Percentiles rank a stretch among this genome's conserved stretches.
Evolutionary conservation across 495 filamentous ascomycete species (phyloP).

Genomic region (Aspergillus steynii): DNA sequence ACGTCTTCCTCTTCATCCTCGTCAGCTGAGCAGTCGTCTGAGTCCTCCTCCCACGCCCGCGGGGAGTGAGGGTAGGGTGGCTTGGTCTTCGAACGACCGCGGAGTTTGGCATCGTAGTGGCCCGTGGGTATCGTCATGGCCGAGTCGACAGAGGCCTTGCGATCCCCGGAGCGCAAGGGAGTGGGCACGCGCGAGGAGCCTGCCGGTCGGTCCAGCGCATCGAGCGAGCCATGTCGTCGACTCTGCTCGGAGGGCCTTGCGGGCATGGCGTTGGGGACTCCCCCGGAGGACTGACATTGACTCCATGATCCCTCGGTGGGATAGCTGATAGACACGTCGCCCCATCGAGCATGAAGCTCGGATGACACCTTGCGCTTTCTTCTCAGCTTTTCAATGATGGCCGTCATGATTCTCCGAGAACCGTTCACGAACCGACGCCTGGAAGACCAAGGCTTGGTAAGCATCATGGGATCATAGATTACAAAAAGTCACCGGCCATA

Average conservation of each 20-base stretch:
- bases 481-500: not conserved
- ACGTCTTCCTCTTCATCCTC: conserved; percentile 23
- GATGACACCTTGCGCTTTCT: conserved; percentile 43
- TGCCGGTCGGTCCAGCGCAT: conserved; percentile 10
- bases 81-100: not conserved
- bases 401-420: conserved; percentile 33
- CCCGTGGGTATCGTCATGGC: conserved; percentile 35
- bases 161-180: conserved; percentile 6
- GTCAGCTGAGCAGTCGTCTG: conserved; percentile 18
- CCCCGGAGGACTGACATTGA: conserved; percentile 29
- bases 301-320: conserved; percentile 49
- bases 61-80: not conserved
- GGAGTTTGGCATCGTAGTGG: conserved; percentile 33
- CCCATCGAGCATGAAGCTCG: conserved; percentile 44
- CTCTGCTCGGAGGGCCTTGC: conserved; percentile 4
- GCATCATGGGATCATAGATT: conserved; percentile 10
- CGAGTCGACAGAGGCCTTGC: conserved; percentile 13
- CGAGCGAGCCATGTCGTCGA: conserved; percentile 15
- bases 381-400: conserved; percentile 38
- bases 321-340: conserved; percentile 43
- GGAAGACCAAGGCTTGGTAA: conserved; percentile 14
- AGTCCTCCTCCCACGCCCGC: not conserved
- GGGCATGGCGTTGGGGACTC: conserved; percentile 2
- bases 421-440: conserved; percentile 28
- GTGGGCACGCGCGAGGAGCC: conserved; percentile 12